Evolutionary conservation across 495 filamentous ascomycete species (phyloP).

Genomic region (Cetradonia linearis): DNA sequence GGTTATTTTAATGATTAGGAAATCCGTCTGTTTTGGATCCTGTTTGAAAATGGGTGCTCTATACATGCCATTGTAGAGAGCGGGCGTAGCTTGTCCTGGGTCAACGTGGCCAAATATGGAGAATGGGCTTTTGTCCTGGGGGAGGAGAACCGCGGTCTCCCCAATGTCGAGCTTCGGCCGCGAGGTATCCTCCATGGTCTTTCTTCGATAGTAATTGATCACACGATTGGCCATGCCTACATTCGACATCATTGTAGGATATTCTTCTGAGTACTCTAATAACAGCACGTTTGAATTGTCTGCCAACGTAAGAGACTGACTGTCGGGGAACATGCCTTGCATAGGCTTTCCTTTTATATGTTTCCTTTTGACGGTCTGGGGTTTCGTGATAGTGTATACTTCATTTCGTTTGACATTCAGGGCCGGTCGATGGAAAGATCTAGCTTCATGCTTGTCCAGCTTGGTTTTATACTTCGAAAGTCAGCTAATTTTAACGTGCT

Average conservation of each 20-base stretch:
- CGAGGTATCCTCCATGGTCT: slow-evolving; percentile 63
- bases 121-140: slow-evolving; percentile 91
- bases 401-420: slow-evolving; percentile 48
- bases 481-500: slow-evolving; percentile 6
- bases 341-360: slow-evolving; percentile 62
- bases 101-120: slow-evolving; percentile 89
- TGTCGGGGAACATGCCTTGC: slow-evolving; percentile 58
- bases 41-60: slow-evolving; percentile 89
- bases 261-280: slow-evolving; percentile 92
- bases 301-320: slow-evolving; percentile 67
- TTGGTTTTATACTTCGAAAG: slow-evolving; percentile 62
- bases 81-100: slow-evolving; percentile 76
- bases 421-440: slow-evolving; percentile 81
- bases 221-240: slow-evolving; percentile 94
- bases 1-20: slow-evolving; percentile 70
- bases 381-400: slow-evolving; percentile 47
- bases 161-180: slow-evolving; percentile 71
- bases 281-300: slow-evolving; percentile 81
- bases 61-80: slow-evolving; percentile 91
- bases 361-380: slow-evolving; percentile 68
- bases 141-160: slow-evolving; percentile 74
- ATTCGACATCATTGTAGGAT: slow-evolving; percentile 81
- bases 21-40: slow-evolving; percentile 65
- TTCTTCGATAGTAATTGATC: slow-evolving; percentile 92
- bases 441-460: slow-evolving; percentile 63